phyloP scores from a whole-genome alignment of 2,329 filamentous ascomycete species.

The Monosporascus sp. region DNA sequence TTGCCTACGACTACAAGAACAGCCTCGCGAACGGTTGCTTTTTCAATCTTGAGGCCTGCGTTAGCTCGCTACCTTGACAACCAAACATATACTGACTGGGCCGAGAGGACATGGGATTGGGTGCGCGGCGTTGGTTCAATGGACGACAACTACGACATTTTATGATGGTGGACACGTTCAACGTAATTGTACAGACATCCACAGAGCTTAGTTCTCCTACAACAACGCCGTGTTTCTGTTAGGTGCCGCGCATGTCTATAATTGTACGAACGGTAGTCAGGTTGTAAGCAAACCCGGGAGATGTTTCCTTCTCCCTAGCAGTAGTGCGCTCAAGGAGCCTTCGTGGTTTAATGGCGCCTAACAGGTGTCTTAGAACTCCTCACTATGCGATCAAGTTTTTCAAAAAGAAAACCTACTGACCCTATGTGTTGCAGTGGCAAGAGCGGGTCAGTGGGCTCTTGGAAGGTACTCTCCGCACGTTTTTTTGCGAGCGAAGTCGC shows the following conservation, averaged over 20 bases:
- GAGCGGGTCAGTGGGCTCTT: slow-evolving; percentile 44
- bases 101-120: slow-evolving; percentile 56
- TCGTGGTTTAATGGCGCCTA: no score
- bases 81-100: slow-evolving; percentile 58
- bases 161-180: slow-evolving; percentile 46
- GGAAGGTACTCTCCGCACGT: slow-evolving; percentile 40
- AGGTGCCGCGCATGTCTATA: slow-evolving; percentile 37
- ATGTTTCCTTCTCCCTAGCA: no score
- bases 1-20: slow-evolving; percentile 29
- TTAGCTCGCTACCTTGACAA: slow-evolving; percentile 61
- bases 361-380: no score
- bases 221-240: slow-evolving; percentile 47
- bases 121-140: slow-evolving; percentile 42
- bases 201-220: slow-evolving; percentile 49
- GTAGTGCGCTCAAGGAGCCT: no score
- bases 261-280: slow-evolving; percentile 37
- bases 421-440: slow-evolving; percentile 33
- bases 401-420: no score
- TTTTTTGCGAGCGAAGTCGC: slow-evolving; percentile 45
- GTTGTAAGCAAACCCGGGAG: no score
- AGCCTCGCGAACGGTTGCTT: slow-evolving; percentile 44
- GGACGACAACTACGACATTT: slow-evolving; percentile 39
- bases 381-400: no score
- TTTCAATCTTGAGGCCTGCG: slow-evolving; percentile 49
- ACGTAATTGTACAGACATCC: slow-evolving; percentile 42